These are phyloP conservation scores for Daldinia vernicosa DNA, from an alignment of 495 filamentous ascomycete species.

Conservation along the genomic window DNA sequence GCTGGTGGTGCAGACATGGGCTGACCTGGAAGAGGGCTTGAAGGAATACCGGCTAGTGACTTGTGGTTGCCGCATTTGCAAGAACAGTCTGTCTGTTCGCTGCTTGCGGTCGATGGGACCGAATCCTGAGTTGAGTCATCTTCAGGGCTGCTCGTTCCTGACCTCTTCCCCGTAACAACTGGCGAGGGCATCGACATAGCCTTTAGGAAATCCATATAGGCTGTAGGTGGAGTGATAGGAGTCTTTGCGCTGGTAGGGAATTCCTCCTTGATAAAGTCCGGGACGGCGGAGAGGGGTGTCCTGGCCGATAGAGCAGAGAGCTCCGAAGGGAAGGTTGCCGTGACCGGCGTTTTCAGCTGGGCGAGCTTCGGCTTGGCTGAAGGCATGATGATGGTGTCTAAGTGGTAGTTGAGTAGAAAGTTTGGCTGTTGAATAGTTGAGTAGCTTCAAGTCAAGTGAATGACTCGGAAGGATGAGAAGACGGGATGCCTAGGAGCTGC, in stretches of 20 bases:
- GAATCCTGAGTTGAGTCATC: constrained; percentile 54
- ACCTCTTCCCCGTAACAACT: constrained; percentile 58
- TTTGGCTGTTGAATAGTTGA: constrained; percentile 16
- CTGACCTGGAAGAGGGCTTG: constrained; percentile 55
- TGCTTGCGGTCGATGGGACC: constrained; percentile 63
- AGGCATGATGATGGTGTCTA: constrained; percentile 59
- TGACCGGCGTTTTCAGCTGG: constrained; percentile 80
- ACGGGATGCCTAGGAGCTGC: constrained; percentile 49
- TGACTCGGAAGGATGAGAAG: constrained; percentile 49
- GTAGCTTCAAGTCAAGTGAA: constrained; percentile 52
- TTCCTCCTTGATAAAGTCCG: constrained; percentile 54
- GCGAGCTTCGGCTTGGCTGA: constrained; percentile 70
- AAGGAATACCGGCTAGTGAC: constrained; percentile 47
- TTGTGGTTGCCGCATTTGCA: constrained; percentile 63
- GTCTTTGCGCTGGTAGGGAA: constrained; percentile 63
- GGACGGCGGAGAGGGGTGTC: constrained; percentile 63
- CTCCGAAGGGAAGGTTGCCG: constrained; percentile 81
- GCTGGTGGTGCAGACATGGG: constrained; percentile 68
- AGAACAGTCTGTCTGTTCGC: constrained; percentile 61
- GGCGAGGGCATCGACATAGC: constrained; percentile 71
- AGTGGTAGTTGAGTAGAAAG: constrained; percentile 24
- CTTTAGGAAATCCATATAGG: constrained; percentile 93
- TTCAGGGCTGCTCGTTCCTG: constrained; percentile 47
- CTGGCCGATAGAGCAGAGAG: constrained; percentile 59
- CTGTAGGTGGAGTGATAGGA: constrained; percentile 89